phyloP scores from a whole-genome alignment of 2,329 filamentous ascomycete genomes.

The Colletotrichum orchidophilum region DNA sequence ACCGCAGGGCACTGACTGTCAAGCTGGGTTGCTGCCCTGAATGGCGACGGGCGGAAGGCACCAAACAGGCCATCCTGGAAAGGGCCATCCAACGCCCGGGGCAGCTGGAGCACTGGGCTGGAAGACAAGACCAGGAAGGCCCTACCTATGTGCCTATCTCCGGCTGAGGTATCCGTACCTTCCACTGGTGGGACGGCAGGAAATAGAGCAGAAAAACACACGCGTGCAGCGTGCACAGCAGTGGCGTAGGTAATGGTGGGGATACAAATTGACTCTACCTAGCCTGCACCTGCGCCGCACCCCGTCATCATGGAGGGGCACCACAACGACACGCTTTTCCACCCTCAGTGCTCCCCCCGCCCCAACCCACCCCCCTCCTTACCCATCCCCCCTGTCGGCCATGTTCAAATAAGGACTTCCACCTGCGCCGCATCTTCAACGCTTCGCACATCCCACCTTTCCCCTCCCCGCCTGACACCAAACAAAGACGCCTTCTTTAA shows the following conservation, averaged over 20 bases:
- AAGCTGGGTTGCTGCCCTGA: constrained; percentile 1
- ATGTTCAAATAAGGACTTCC: constrained; percentile 34
- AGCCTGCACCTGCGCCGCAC: constrained; percentile 11
- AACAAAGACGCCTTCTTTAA: constrained; percentile 10
- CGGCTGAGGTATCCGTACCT: neutral
- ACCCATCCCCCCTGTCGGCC: constrained; percentile 7
- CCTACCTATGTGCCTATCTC: neutral
- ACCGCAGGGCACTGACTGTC: constrained; percentile 23
- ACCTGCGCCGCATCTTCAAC: constrained; percentile 32
- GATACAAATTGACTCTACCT: constrained; percentile 7
- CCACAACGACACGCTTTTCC: neutral
- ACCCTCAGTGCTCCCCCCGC: neutral
- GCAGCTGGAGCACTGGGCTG: neutral
- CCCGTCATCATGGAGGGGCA: constrained; percentile 33
- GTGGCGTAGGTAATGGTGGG: neutral
- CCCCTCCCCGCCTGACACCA: constrained; percentile 22
- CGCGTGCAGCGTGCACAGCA: neutral
- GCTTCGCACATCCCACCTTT: constrained; percentile 26
- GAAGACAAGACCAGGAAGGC: neutral
- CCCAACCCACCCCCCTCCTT: neutral
- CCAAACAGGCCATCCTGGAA: constrained; percentile 1
- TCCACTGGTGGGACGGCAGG: neutral
- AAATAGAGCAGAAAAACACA: neutral
- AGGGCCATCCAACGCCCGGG: constrained; percentile 20
- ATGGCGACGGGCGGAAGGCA: constrained; percentile 15